Base-by-base conservation (phyloP, 768 basidiomycete genomes). In the Leccinum variicolor region DNA sequence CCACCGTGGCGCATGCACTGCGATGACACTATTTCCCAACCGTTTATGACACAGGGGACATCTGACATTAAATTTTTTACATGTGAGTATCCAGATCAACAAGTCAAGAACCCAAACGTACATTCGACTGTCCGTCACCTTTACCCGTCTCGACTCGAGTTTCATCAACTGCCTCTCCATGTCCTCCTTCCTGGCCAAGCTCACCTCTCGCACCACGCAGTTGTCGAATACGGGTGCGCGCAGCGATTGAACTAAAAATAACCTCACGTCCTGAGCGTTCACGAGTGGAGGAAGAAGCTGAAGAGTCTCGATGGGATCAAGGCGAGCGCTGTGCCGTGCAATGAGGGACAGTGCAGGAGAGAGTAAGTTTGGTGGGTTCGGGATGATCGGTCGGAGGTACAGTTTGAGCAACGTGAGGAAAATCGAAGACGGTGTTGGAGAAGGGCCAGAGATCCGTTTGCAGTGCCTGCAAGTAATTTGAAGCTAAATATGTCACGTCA, bases 31-130 rank as follows among this genome's bases (percentile, higher is more conserved):
- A 62, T 86, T 88, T 6, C 95, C 95, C 23, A 98, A 76, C 15
- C 95, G 84, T 66, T 98, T 98, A 68, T 94, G 91, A 67, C 96
- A 98, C 70, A 95, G 91, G 1, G 95, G 95, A 64, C 95, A 98
- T 73, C 94, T 96, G 62, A 15, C 59, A 48, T 52, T 19, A 33
- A 55, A 45, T 41, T 15, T 19, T 39, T 41, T 10, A 21, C 1
- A 28, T 11, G 11, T 57, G 1, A 49, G 43, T 14, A 49, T 10
- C 45, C 3, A 21, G 2, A 25, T 0, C 10, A 13, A 3, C 7
- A 1, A 23, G 14, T 21, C 10, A 14, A 34, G 4, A n/a, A 31
- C 3, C 5, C 10, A 52, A 28, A 81, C 91, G 60, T 64, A 97
- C 95, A 98, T 94, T 64, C 97, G 82, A 66, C 86, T 89, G 69